phyloP scores from a whole-genome alignment of 805 yeast genomes.

The Yamadazyma paraphyllophila region DNA sequence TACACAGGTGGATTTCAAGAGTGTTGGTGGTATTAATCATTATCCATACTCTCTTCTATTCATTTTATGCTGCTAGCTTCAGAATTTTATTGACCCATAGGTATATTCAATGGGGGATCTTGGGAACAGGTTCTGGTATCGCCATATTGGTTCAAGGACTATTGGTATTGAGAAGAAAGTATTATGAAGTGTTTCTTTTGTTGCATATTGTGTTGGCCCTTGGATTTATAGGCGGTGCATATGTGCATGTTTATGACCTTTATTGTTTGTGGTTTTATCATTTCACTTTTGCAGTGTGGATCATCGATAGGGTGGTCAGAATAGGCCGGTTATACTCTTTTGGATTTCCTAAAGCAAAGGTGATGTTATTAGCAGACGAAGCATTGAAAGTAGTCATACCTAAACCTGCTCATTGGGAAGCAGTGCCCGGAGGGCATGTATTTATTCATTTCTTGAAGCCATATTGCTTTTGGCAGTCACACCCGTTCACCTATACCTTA shows the following conservation, averaged over 20 bases:
- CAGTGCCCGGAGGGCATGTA: constrained; percentile 61
- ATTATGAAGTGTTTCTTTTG: constrained; percentile 54
- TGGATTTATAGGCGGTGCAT: constrained; percentile 46
- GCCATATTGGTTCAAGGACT: constrained; percentile 46
- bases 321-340: constrained; percentile 51
- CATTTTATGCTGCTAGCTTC: constrained; percentile 17
- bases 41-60: constrained; percentile 25
- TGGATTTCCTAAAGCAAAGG: constrained; percentile 57
- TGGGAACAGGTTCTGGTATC: constrained; percentile 34
- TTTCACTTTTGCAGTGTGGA: constrained; percentile 66
- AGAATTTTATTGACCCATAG: constrained; percentile 15
- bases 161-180: constrained; percentile 42
- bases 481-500: constrained; percentile 55
- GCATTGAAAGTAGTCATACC: constrained; percentile 50
- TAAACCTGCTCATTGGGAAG: constrained; percentile 53
- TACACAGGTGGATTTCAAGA: constrained; percentile 31
- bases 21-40: constrained; percentile 20
- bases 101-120: constrained; percentile 25
- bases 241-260: constrained; percentile 47
- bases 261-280: constrained; percentile 40
- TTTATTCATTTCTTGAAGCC: constrained; percentile 50
- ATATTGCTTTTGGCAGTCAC: constrained; percentile 60
- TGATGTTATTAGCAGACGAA: constrained; percentile 42
- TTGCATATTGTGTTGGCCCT: constrained; percentile 57
- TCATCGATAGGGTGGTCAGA: constrained; percentile 60